These are phyloP conservation scores for Physocladia obscura DNA, from an alignment of 192 early-diverging fungal species.

Conservation along the genomic window DNA sequence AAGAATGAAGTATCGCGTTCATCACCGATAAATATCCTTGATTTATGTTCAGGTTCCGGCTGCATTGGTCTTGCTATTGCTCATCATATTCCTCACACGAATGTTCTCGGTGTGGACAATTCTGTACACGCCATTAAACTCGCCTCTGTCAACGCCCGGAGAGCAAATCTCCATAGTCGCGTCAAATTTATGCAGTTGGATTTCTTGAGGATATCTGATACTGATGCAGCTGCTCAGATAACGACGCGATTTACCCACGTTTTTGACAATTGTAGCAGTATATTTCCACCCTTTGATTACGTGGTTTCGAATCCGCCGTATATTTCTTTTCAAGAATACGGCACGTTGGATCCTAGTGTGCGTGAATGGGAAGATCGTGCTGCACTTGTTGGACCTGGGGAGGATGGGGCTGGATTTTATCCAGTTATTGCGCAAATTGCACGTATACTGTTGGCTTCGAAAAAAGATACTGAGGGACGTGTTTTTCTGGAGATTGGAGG, in stretches of 20 bases:
- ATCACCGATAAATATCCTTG: constrained; percentile 63
- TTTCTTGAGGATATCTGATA: background rate
- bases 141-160: constrained; percentile 44
- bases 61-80: constrained; percentile 79
- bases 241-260: background rate
- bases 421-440: constrained; percentile 51
- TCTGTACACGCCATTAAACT: constrained; percentile 62
- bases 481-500: constrained; percentile 86
- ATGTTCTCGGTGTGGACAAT: constrained; percentile 62
- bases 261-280: background rate
- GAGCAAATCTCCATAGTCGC: constrained; percentile 3
- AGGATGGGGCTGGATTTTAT: constrained; percentile 63
- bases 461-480: constrained; percentile 18
- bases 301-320: constrained; percentile 94
- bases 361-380: constrained; percentile 82
- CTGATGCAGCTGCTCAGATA: background rate
- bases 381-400: constrained; percentile 66
- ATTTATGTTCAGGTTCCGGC: constrained; percentile 85
- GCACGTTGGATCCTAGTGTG: constrained; percentile 66
- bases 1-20: background rate
- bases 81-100: constrained; percentile 39
- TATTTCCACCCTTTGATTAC: constrained; percentile 52
- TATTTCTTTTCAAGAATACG: constrained; percentile 70
- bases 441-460: constrained; percentile 28
- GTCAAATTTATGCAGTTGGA: background rate